Evolutionary conservation across 768 basidiomycete species (phyloP).

Genomic region (Phylloporus sp.): DNA sequence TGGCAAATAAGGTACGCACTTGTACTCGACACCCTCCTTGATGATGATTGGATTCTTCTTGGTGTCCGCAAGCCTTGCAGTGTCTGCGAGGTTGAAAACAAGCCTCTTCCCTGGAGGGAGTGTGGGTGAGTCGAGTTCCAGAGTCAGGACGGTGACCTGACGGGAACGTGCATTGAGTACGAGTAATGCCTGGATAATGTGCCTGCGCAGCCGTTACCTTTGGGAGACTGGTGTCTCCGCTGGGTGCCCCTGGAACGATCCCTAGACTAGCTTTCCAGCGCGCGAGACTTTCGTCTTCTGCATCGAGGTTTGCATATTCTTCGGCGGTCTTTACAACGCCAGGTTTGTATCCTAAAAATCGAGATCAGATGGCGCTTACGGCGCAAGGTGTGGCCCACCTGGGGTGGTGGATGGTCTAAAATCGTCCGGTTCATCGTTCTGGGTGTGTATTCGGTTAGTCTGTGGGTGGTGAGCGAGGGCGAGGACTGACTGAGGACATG

Average conservation of each 20-base stretch:
- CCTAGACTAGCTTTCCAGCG: constrained; percentile 97
- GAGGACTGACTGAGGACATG: constrained; percentile 52
- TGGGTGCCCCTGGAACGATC: constrained; percentile 52
- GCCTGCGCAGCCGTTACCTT: constrained; percentile 46
- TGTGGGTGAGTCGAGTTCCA: constrained; percentile 78
- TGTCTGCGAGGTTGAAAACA: constrained; percentile 59
- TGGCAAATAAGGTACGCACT: constrained; percentile 39
- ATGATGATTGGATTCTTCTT: constrained; percentile 79
- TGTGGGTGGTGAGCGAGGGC: neutral
- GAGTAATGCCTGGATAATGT: constrained; percentile 10
- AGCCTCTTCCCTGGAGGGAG: constrained; percentile 61
- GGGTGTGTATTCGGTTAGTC: constrained; percentile 5
- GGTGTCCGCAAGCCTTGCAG: constrained; percentile 40
- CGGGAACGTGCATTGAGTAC: constrained; percentile 16
- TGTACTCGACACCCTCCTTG: constrained; percentile 88
- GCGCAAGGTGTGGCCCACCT: constrained; percentile 38
- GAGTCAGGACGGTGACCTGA: constrained; percentile 67
- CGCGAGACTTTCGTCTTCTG: constrained; percentile 86
- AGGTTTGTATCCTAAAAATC: constrained; percentile 67
- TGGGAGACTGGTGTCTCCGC: constrained; percentile 45
- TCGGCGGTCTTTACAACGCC: constrained; percentile 66
- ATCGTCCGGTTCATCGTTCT: constrained; percentile 68
- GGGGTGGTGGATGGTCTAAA: constrained; percentile 64
- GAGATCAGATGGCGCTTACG: constrained; percentile 16
- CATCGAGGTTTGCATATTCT: constrained; percentile 83